phyloP scores from a whole-genome alignment of 2,329 filamentous ascomycete genomes.

The Ceratocystis colombiana region DNA sequence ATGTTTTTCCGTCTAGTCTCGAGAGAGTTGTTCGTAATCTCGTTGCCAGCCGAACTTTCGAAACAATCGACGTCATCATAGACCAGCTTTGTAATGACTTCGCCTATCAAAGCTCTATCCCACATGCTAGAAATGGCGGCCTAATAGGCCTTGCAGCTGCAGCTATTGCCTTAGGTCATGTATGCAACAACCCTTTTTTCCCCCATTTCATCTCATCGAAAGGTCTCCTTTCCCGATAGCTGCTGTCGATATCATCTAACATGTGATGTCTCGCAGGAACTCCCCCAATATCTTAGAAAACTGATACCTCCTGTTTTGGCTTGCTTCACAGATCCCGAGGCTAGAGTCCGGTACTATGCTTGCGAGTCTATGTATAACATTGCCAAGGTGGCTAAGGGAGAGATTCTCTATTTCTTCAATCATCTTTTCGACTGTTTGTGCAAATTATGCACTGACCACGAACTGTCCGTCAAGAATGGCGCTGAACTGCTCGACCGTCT shows the following conservation, averaged over 20 bases:
- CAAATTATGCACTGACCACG: conserved; percentile 92
- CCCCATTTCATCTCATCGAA: conserved; percentile 17
- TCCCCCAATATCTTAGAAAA: conserved; percentile 80
- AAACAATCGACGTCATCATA: conserved; percentile 74
- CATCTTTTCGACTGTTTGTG: conserved; percentile 95
- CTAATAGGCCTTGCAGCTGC: conserved; percentile 91
- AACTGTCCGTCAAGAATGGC: conserved; percentile 95
- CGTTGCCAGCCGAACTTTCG: conserved; percentile 63
- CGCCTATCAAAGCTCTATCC: conserved; percentile 93
- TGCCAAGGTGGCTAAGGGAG: conserved; percentile 95
- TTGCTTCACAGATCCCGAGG: conserved; percentile 97
- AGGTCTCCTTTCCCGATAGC: conserved; percentile 10
- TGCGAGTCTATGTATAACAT: conserved; percentile 99
- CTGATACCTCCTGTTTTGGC: conserved; percentile 95
- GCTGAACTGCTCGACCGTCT: conserved; percentile 89
- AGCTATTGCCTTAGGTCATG: conserved; percentile 84
- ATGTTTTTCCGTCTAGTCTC: conserved; percentile 47
- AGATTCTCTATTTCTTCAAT: conserved; percentile 95
- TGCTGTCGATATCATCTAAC: background rate
- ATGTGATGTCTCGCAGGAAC: conserved; percentile 44
- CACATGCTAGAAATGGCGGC: conserved; percentile 90
- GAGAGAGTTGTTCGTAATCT: conserved; percentile 85
- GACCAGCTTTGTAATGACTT: conserved; percentile 96
- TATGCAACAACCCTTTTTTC: conserved; percentile 41
- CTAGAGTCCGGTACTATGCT: conserved; percentile 91